Percentiles rank a stretch among this genome's conserved stretches.
Evolutionary conservation across 106 monocot genomes (phyloP).

Genomic region (Platanthera zijinensis): DNA sequence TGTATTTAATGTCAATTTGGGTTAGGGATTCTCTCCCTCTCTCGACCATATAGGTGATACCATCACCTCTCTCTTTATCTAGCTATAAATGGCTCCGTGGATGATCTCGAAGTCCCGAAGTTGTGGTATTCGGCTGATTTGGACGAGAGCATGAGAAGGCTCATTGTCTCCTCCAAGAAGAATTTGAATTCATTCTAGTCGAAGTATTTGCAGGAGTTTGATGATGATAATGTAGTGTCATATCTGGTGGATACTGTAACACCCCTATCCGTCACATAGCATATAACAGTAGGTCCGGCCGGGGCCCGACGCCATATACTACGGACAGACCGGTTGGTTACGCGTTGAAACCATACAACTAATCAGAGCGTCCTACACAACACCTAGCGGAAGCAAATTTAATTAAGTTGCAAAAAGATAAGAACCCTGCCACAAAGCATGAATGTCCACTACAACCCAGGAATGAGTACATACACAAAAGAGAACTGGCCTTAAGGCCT

Average conservation of each 20-base stretch:
- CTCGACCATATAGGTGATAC: neutral
- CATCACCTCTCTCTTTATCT: neutral
- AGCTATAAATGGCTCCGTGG: conserved; percentile 13
- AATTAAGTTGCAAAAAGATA: too few species aligned
- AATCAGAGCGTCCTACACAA: too few species aligned
- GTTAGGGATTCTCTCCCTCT: conserved; percentile 1
- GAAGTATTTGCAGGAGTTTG: conserved; percentile 1
- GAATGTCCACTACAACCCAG: too few species aligned
- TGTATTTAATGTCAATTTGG: neutral
- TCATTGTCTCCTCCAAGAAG: conserved; percentile 14
- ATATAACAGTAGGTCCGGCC: too few species aligned
- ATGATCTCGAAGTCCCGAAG: conserved; percentile 17
- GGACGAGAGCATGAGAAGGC: conserved; percentile 18
- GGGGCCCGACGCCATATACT: too few species aligned
- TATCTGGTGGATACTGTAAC: neutral
- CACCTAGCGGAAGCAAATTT: too few species aligned
- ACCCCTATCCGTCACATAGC: too few species aligned
- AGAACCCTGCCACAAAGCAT: too few species aligned
- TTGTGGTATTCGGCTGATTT: conserved; percentile 19
- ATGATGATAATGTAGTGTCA: neutral
- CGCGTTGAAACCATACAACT: too few species aligned
- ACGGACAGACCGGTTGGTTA: too few species aligned
- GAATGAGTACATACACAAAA: too few species aligned
- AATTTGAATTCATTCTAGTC: neutral
- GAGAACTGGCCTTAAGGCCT: too few species aligned